A percentile compares a stretch with the other conserved stretches of the same genome.
Evolutionary conservation across 495 filamentous ascomycete genomes (phyloP).

Genomic region (Niebla homalea): DNA sequence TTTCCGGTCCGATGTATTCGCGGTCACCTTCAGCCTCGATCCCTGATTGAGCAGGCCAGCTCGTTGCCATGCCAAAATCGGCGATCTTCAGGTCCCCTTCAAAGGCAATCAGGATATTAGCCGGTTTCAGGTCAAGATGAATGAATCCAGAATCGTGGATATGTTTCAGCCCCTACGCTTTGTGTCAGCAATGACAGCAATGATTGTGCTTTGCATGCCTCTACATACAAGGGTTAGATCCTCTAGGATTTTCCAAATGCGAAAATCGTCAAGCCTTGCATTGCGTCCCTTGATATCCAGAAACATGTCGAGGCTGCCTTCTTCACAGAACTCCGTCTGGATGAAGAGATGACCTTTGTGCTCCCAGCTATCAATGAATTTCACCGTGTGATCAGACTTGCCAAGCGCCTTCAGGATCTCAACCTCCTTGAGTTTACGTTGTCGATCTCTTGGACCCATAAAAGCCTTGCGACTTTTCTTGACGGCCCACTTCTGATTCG

Average conservation of each 20-base stretch:
- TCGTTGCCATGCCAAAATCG: conserved; percentile 87
- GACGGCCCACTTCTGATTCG: conserved; percentile 65
- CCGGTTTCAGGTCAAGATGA: conserved; percentile 90
- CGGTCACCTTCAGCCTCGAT: conserved; percentile 91
- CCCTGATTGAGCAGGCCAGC: conserved; percentile 57
- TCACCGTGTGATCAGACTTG: conserved; percentile 67
- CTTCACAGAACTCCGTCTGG: conserved; percentile 90
- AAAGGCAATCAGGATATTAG: conserved; percentile 82
- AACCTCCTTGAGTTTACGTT: conserved; percentile 69
- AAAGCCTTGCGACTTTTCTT: conserved; percentile 83
- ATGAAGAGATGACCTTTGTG: conserved; percentile 73
- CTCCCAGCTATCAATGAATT: conserved; percentile 77
- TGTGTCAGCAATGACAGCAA: conserved; percentile 16
- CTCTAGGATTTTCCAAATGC: conserved; percentile 93
- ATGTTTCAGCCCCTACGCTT: conserved; percentile 63
- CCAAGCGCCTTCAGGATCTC: conserved; percentile 55
- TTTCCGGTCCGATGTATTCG: conserved; percentile 88
- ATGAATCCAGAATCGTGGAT: conserved; percentile 83
- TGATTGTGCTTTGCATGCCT: neutral
- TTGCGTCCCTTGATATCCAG: conserved; percentile 63
- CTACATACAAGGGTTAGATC: conserved; percentile 62
- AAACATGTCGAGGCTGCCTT: conserved; percentile 78
- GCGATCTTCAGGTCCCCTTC: conserved; percentile 89
- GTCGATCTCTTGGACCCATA: conserved; percentile 57
- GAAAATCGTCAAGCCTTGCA: conserved; percentile 85